phyloP scores from a whole-genome alignment of 148 eudicot genomes.

The Agrostemma githago region DNA sequence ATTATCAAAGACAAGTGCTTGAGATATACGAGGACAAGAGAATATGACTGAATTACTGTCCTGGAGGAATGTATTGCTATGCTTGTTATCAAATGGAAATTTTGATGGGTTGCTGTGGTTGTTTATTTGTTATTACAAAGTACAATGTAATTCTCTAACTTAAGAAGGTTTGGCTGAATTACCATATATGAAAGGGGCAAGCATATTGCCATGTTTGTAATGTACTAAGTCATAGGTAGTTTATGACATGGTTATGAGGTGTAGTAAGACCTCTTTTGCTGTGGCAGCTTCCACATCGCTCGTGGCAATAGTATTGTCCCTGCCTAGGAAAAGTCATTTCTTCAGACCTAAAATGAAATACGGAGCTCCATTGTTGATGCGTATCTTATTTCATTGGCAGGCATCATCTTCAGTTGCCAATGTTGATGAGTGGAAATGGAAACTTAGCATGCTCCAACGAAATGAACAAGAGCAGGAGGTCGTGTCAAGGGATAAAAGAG shows the following conservation, averaged over 20 bases:
- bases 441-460: slow-evolving; percentile 75
- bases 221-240: background rate
- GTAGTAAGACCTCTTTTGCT: background rate
- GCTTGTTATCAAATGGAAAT: background rate
- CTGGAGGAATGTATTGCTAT: background rate
- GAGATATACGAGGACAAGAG: background rate
- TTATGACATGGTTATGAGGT: background rate
- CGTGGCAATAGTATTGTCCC: background rate
- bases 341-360: background rate
- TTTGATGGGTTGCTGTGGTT: background rate
- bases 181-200: background rate
- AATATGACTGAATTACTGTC: background rate
- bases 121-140: background rate
- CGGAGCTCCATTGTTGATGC: background rate
- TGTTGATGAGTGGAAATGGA: slow-evolving; percentile 99
- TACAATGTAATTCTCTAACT: background rate
- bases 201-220: background rate
- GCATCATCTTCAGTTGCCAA: slow-evolving; percentile 95
- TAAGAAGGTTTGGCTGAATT: background rate
- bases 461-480: slow-evolving; percentile 83
- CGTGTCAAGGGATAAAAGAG: slow-evolving; percentile 83
- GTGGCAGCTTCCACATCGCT: background rate
- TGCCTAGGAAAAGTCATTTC: background rate
- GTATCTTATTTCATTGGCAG: slow-evolving; percentile 33
- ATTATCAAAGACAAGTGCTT: background rate